Evolutionary conservation across 768 basidiomycete genomes (phyloP), one percentile per base, ranked within the genome.

Genomic region (Neoboletus subvelutipes): DNA sequence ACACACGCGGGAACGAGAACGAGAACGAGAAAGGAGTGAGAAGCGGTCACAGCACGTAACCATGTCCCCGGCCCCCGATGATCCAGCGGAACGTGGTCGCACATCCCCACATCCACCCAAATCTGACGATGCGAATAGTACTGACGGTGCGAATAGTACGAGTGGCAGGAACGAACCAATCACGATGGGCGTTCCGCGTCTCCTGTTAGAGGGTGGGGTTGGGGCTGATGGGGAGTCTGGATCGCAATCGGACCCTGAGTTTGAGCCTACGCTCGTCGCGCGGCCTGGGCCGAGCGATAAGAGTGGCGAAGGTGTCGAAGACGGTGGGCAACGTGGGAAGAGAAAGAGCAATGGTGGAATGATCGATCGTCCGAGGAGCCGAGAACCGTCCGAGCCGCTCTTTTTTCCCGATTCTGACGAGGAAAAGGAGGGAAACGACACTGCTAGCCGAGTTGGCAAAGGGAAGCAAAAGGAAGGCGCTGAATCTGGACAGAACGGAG

Each of bases 331-430:
- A 15, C 48, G 20, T 18, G 29, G 10, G 5, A 22, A 18, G 37
- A 36, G 42, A 26, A 55, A n/a, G 24, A 29, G 18, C 1, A 37
- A 8, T 3, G 22, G 29, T 10, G 22, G 39, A 15, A 20, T 40
- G 13, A 45, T 51, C 18, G 56, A 55, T 34, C 60, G 37, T 22
- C 56, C 61, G 8, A 56, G 58, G 49, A 52, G 52, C 42, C 53
- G 61, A 39, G 45, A 48, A 12, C 58, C 59, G 2, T 58, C 62
- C n/a, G 68, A 63, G 29, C 64, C 71, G 0, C 60, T 73, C 46
- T 71, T 64, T 26, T 60, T 71, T 13, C 71, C 65, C 22, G 65
- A 60, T 7, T 59, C 71, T 9, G 66, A 68, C 13, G 64, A 62
- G 7, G 57, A 59, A 1, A 10, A 5, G 15, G 50, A 43, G 15